Percentiles rank a stretch among this genome's conserved stretches.
phyloP scores from a whole-genome alignment of 495 filamentous ascomycete species.

The Pseudevernia furfuracea region DNA sequence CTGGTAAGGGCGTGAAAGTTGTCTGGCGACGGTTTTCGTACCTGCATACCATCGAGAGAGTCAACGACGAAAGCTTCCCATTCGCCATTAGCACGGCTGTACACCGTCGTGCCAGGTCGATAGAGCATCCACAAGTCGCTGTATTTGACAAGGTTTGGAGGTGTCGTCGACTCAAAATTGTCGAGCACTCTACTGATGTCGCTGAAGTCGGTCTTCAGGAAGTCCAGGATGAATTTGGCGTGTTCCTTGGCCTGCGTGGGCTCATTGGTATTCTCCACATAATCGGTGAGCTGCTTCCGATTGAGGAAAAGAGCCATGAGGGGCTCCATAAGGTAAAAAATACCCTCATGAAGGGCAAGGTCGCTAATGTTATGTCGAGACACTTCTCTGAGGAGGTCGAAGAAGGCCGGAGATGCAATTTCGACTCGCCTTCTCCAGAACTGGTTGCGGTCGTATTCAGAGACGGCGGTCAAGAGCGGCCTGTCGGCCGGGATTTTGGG shows the following conservation, averaged over 20 bases:
- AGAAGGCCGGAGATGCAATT: constrained; percentile 18
- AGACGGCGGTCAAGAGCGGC: background rate
- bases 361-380: constrained; percentile 9
- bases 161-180: constrained; percentile 18
- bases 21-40: constrained; percentile 5
- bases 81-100: constrained; percentile 22
- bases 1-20: constrained; percentile 7
- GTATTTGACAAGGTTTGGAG: constrained; percentile 18
- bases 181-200: constrained; percentile 14
- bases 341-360: constrained; percentile 7
- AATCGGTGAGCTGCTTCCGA: constrained; percentile 11
- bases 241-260: constrained; percentile 9
- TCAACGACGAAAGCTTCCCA: constrained; percentile 26
- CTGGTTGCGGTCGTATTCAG: background rate
- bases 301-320: constrained; percentile 24
- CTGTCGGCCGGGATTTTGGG: constrained; percentile 1
- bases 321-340: constrained; percentile 18
- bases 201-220: constrained; percentile 17
- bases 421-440: constrained; percentile 19
- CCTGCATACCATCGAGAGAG: constrained; percentile 19
- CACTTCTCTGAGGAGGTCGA: constrained; percentile 11
- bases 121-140: constrained; percentile 24
- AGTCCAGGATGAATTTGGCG: constrained; percentile 19
- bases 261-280: background rate
- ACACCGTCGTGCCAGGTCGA: constrained; percentile 21